Evolutionary conservation across 305 asterid species (phyloP), one percentile per base, ranked within the genome.

Genomic region (Solanum hybrid): DNA sequence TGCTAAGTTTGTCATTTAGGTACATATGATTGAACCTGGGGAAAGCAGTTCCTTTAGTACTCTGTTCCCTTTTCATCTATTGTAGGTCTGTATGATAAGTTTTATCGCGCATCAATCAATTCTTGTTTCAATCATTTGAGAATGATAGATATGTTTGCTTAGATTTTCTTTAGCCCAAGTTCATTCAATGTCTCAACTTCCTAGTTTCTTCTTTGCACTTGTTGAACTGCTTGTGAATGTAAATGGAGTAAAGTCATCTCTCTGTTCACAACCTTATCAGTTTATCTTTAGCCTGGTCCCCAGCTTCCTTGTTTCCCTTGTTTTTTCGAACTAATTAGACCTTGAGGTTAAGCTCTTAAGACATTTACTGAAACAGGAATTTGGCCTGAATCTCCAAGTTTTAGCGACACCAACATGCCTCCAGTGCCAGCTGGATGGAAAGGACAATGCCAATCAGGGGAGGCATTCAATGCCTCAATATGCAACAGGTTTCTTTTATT

Each of bases 351-450:
- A 36, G 26, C 1, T 42, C 60, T 46, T 51, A 34, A 51, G 76
- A 9, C 32, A 16, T 78, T 31, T 85, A 82, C 7, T 87, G 32
- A 85, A 87, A 73, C 94, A 97, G 98, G 99, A 89, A 94, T 97
- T 90, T 97, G 98, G 99, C 99, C 99, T 1, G 99, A 96, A 90
- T 95, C 98, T 40, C 95, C 95, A 76, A 96, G 99, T 93, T 97
- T 94, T 91, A 93, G 92, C 69, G 99, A 96, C 69, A 92, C 66
- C 26, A 93, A 90, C 90, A 95, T 96, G 99, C 98, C 98, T 88
- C 97, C 95, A 26, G 95, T 95, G 89, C 99, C 99, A 16, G 81
- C 91, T 89, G 96, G 95, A 89, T 97, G 98, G 98, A 97, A 92
- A 89, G 99, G 99, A 87, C 88, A 87, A 73, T 97, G 99, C 93